Conservation (phyloP, 176 grass and related monocot genomes). For the Lolium perenne region DNA sequence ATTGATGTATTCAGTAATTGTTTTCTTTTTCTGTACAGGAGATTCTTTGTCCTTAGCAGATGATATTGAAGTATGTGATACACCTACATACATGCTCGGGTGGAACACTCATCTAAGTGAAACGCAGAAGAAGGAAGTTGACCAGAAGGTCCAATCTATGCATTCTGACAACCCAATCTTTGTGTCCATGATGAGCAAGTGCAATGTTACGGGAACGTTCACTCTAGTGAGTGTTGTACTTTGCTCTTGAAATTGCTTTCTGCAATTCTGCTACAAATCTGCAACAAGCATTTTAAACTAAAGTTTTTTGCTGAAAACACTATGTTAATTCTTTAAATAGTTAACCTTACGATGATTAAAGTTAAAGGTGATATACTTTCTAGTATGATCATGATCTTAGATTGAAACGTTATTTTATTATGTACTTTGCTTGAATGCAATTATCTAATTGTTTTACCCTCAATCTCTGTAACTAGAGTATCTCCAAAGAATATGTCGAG, state of each 20-base stretch:
- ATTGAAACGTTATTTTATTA: not conserved
- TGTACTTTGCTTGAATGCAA: not conserved
- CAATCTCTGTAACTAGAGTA: constrained; percentile 10
- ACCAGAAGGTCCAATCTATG: constrained; percentile 5
- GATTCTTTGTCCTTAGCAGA: constrained; percentile 2
- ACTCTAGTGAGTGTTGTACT: not conserved
- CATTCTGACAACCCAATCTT: constrained; percentile 16
- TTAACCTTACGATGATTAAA: not conserved
- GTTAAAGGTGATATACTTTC: not conserved
- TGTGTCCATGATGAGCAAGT: constrained; percentile 19
- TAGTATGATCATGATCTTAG: not conserved
- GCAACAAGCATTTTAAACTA: not conserved
- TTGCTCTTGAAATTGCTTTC: not conserved
- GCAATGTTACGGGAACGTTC: constrained; percentile 4
- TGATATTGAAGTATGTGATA: constrained; percentile 2
- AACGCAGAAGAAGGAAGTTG: constrained; percentile 23
- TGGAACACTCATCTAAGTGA: constrained; percentile 14
- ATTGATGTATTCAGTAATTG: constrained; percentile 4
- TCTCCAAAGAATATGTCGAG: not conserved
- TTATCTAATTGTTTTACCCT: constrained; percentile 7
- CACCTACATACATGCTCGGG: constrained; percentile 5
- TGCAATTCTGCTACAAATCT: constrained; percentile 3
- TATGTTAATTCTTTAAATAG: not conserved
- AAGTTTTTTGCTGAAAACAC: not conserved
- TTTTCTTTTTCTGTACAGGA: not conserved